Percentiles rank a stretch among this genome's conserved stretches.
Evolutionary conservation across 2,329 filamentous ascomycete genomes (phyloP).

Genomic region (Ilyonectria sp.): DNA sequence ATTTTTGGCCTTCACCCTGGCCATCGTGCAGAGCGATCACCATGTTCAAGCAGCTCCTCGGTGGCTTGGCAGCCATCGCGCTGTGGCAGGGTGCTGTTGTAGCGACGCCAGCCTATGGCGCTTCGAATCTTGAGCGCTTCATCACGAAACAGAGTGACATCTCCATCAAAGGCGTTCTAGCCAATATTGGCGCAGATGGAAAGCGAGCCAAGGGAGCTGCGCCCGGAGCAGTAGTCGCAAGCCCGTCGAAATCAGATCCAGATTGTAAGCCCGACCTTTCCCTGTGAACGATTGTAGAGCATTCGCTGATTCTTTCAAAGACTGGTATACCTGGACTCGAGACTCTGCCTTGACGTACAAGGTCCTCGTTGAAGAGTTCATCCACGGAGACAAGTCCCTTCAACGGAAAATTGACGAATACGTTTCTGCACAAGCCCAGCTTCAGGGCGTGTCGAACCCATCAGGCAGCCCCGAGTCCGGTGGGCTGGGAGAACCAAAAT

Average conservation of each 20-base stretch:
- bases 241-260: conserved; percentile 65
- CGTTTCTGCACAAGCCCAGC: conserved; percentile 73
- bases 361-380: conserved; percentile 75
- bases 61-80: conserved; percentile 11
- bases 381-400: conserved; percentile 69
- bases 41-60: conserved; percentile 30
- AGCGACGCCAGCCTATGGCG: conserved; percentile 10
- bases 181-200: conserved; percentile 69
- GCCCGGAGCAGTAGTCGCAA: conserved; percentile 68
- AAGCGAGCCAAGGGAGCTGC: conserved; percentile 62
- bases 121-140: conserved; percentile 30
- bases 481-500: conserved; percentile 81
- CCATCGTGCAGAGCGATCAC: not conserved
- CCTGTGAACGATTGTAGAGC: not conserved
- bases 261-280: conserved; percentile 48
- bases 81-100: conserved; percentile 20
- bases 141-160: conserved; percentile 34
- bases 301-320: conserved; percentile 62
- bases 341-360: conserved; percentile 82
- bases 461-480: conserved; percentile 69
- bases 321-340: conserved; percentile 84
- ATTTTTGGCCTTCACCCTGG: not conserved
- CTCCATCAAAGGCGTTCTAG: conserved; percentile 42
- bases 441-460: conserved; percentile 78
- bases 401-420: conserved; percentile 76